Base-by-base conservation (phyloP, 2,329 filamentous ascomycete species). In the Huntiella moniliformis region DNA sequence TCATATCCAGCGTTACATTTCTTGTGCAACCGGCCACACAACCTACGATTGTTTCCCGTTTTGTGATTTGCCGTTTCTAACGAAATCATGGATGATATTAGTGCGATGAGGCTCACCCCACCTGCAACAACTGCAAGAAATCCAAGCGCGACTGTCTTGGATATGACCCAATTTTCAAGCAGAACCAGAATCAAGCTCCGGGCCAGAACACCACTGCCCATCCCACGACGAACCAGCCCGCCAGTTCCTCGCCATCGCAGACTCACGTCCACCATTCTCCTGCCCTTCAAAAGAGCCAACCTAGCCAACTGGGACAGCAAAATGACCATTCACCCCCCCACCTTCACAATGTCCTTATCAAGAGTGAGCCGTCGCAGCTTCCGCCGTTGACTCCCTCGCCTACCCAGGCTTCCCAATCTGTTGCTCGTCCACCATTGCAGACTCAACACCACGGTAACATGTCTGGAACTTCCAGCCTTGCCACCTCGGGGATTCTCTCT, bases 51-150 rank as follows among this genome's bases (percentile, higher is more conserved):
- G 38, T 34, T 32, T 33, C 38, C 10, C 18, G 38, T 32, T 5
- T 17, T 8, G 28, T 17, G 8, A 35, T 32, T 10, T 34, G 35
- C 8, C 15, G 12, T 13, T 16, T 17, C 37, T 12, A 39, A 17
- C 37, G 17, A n/a, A 12, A 39, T 39, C 16, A 39, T 39, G 2
- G 5, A 3, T 13, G 53, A 50, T 52, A 51, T 50, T 60, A 95
- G 91, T 98, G 91, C 66, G 91, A 96, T 73, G 91, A 98, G 69
- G 78, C 77, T 51, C 86, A 94, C 62, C 91, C 91, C 16, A 78
- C 80, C 50, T 98, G 91, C 68, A 79, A 85, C 64, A 85, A 91
- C 58, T 91, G 83, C 65, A 79, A 80, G 58, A 91, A 91, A 61
- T 86, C 81, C 54, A 91, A 88, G 64, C 82, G 83, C 57, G 82